Evolutionary conservation across 306 rosid genomes (phyloP), one percentile per base, ranked within the genome.

Genomic region (Boehmeria nivea): DNA sequence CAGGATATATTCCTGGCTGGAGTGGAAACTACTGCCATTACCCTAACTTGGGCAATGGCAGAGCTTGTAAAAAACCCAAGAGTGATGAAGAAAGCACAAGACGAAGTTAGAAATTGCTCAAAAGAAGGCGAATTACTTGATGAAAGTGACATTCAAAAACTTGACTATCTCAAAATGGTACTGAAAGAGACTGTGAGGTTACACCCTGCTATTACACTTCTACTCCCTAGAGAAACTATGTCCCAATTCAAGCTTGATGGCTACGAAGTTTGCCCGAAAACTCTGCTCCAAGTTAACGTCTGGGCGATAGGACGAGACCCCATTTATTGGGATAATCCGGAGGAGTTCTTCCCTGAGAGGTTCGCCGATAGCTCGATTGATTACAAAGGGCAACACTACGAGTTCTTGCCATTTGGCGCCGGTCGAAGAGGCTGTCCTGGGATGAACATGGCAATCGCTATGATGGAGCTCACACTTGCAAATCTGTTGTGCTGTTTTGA

Each of bases 281-380:
- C 81, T 0, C 24, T 54, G 0, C 3, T 80, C 1, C 12, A 69
- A 8, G 48, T 83, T 0, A 80, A 83, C 6, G 74, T 38, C 0
- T 73, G 69, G 75, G 64, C 78, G 1, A 80, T 80, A 2, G 83
- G 74, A 27, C 47, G 68, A 27, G 84, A 77, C 27, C 78, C 76
- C 1, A 6, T 17, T 3, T 49, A 6, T 34, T 76, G 77, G 79
- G 59, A 51, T 12, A 17, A 59, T 12, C 75, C 81, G 12, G 51
- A 65, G 2, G 67, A 61, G 31, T 76, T 68, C 28, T 13, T 24
- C 10, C 85, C 79, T 1, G 77, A 76, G 37, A 76, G 79, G 20
- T 80, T 76, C 25, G 2, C 28, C 1, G 69, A 40, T 8, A 51
- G 61, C 36, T n/a, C 43, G 11, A 20, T 69, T 0, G 74, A 76